Conservation (phyloP, 2,329 filamentous ascomycete genomes). For the Nigrograna mackinnonii region DNA sequence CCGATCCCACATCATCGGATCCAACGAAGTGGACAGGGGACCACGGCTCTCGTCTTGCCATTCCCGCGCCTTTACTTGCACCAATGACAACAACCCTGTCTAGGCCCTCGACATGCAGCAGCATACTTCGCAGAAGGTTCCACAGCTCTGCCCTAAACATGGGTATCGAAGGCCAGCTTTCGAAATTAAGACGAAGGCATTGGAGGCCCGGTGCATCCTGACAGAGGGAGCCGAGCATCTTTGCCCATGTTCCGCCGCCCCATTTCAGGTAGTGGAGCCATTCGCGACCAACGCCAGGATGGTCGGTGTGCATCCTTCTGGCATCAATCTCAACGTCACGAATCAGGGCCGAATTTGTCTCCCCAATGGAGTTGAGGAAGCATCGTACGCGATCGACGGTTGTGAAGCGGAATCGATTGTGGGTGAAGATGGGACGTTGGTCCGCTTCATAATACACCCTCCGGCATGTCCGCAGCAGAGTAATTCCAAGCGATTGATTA, state of each 20-base stretch:
- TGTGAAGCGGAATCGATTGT: slow-evolving; percentile 43
- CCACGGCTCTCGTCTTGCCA: slow-evolving; percentile 36
- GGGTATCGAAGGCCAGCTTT: slow-evolving; percentile 33
- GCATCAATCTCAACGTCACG: slow-evolving; percentile 42
- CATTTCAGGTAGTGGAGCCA: slow-evolving; percentile 41
- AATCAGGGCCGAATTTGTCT: slow-evolving; percentile 22
- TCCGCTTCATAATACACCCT: slow-evolving; percentile 37
- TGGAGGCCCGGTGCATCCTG: slow-evolving; percentile 33
- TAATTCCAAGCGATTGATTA: slow-evolving; percentile 18
- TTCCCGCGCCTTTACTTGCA: slow-evolving; percentile 32
- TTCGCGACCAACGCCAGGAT: slow-evolving; percentile 27
- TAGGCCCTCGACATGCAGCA: slow-evolving; percentile 28
- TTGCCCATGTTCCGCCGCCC: slow-evolving; percentile 19
- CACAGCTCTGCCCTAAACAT: slow-evolving; percentile 34
- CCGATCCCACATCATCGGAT: slow-evolving; percentile 35
- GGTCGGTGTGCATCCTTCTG: slow-evolving; percentile 26
- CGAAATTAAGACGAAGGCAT: slow-evolving; percentile 38
- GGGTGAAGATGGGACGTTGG: slow-evolving; percentile 29
- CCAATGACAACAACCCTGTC: slow-evolving; percentile 38
- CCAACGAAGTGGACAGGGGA: slow-evolving; percentile 42
- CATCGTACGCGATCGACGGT: slow-evolving; percentile 25
- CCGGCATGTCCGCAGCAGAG: slow-evolving; percentile 42
- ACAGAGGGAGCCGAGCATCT: slow-evolving; percentile 23
- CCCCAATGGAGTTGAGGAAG: slow-evolving; percentile 31
- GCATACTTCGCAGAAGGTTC: slow-evolving; percentile 32